Evolutionary conservation across 108 stramenopile species (phyloP), one percentile per base, ranked within the genome.

Genomic region (Ochromonas danica): DNA sequence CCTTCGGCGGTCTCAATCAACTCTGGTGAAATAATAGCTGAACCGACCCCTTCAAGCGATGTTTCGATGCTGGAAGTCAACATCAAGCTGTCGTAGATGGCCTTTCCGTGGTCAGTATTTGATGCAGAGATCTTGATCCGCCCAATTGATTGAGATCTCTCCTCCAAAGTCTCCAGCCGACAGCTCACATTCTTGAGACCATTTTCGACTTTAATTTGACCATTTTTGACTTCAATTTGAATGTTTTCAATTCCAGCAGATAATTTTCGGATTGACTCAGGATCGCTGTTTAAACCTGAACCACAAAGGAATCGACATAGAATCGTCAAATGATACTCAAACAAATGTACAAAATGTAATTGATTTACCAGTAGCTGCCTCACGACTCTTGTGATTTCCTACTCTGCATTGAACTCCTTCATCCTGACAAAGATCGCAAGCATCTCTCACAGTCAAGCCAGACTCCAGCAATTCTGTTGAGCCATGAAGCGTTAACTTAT

Each of bases 71-170:
- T 10, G 63, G 33, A 28, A 35, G 33, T 67, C 63, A 33, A 31
- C 35, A 14, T 67, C 35, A 67, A 67, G 35, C 63, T 67, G 63
- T 67, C 35, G 63, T 31, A 33, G 35, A 67, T 67, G 63, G 63
- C 63, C 63, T 28, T 6, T 35, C 63, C 63, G 63, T 67, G 63
- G 31, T 67, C 63, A 67, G 63, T 67, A 67, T 67, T 67, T 28
- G 63, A 67, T 28, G 30, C 63, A 28, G 63, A 67, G 33, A 67
- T 25, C 63, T 67, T 51, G 45, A 14, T 51, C 6, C 45, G 45
- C 45, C 45, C 45, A 51, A 14, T 51, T 51, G 45, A 51, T 51
- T 6, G 45, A 51, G 45, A 51, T 22, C 22, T 51, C 45, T 51
- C 45, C 45, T 51, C 45, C 45, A 51, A 51, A 14, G 45, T 22